A percentile compares a stretch with the other conserved stretches of the same genome.
These are phyloP conservation scores for Cunninghamia lanceolata DNA, from an alignment of 75 land plant species.

Conservation along the genomic window DNA sequence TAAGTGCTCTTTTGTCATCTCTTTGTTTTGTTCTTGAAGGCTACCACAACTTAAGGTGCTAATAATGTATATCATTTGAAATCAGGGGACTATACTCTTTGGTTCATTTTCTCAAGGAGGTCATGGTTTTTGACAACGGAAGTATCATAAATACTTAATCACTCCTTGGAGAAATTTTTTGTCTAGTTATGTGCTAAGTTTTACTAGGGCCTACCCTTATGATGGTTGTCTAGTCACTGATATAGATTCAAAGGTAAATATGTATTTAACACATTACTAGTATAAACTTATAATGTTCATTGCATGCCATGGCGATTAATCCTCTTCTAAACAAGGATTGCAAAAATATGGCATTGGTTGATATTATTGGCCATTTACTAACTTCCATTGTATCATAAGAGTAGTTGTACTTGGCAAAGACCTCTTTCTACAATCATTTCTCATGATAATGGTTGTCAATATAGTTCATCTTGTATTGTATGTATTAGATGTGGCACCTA, in stretches of 20 bases:
- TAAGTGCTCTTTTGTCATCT: not conserved
- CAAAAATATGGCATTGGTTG: slow-evolving; percentile 50
- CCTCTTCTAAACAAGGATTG: slow-evolving; percentile 39
- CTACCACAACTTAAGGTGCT: too few species aligned
- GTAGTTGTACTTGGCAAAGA: slow-evolving; percentile 80
- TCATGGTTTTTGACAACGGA: slow-evolving; percentile 81
- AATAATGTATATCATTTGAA: too few species aligned
- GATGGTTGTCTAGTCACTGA: slow-evolving; percentile 71
- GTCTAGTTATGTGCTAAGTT: slow-evolving; percentile 59
- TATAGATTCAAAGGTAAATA: slow-evolving; percentile 65
- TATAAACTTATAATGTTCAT: not conserved
- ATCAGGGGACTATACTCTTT: not conserved
- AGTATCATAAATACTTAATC: slow-evolving; percentile 67
- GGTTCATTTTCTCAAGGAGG: not conserved
- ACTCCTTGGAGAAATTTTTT: slow-evolving; percentile 68
- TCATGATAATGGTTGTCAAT: slow-evolving; percentile 55
- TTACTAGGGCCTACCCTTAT: slow-evolving; percentile 68
- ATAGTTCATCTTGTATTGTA: slow-evolving; percentile 69
- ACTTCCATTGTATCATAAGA: slow-evolving; percentile 65
- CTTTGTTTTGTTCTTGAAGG: not conserved
- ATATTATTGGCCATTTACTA: slow-evolving; percentile 48
- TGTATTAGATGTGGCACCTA: slow-evolving; percentile 76
- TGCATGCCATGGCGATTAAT: not conserved
- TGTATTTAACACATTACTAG: not conserved
- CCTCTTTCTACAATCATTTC: slow-evolving; percentile 46